These are phyloP conservation scores for Stentor coeruleus DNA, from an alignment of 73 alveolate genomes.

Conservation along the genomic window DNA sequence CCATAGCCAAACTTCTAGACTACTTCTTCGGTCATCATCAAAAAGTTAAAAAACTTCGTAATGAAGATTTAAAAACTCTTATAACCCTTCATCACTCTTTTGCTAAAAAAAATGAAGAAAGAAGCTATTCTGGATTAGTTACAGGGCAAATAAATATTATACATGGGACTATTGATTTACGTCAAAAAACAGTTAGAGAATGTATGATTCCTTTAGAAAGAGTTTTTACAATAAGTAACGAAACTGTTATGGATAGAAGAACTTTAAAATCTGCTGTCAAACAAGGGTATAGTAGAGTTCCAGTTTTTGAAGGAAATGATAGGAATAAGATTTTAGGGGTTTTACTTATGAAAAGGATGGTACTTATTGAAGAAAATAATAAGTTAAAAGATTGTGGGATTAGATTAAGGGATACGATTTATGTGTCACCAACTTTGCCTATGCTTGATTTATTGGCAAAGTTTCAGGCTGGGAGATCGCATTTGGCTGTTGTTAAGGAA, in stretches of 20 bases:
- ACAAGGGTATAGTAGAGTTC: slow-evolving; percentile 57
- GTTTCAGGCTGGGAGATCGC: slow-evolving; percentile 54
- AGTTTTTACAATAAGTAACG: slow-evolving; percentile 37
- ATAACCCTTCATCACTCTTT: too few relatives aligned
- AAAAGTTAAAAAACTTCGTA: too few relatives aligned
- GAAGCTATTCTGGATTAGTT: too few relatives aligned
- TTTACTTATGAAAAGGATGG: slow-evolving; percentile 36
- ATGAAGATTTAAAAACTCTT: too few relatives aligned
- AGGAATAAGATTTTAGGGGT: slow-evolving; percentile 48
- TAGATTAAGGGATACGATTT: slow-evolving; percentile 40
- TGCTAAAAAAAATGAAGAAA: too few relatives aligned
- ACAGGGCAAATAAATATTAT: neutral
- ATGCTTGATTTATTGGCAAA: slow-evolving; percentile 37
- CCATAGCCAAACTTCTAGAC: neutral
- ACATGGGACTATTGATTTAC: slow-evolving; percentile 2
- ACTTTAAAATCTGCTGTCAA: slow-evolving; percentile 31
- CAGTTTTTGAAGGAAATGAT: slow-evolving; percentile 48
- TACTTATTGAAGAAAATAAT: slow-evolving; percentile 35
- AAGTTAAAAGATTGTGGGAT: slow-evolving; percentile 26
- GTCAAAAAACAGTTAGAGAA: slow-evolving; percentile 29
- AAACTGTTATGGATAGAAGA: slow-evolving; percentile 31
- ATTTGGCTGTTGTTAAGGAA: slow-evolving; percentile 53
- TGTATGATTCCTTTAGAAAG: slow-evolving; percentile 48
- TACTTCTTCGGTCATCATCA: too few relatives aligned
- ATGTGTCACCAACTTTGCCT: slow-evolving; percentile 35